These are phyloP conservation scores for Hypoxylon perforatum DNA, from an alignment of 495 filamentous ascomycete species.

Conservation along the genomic window DNA sequence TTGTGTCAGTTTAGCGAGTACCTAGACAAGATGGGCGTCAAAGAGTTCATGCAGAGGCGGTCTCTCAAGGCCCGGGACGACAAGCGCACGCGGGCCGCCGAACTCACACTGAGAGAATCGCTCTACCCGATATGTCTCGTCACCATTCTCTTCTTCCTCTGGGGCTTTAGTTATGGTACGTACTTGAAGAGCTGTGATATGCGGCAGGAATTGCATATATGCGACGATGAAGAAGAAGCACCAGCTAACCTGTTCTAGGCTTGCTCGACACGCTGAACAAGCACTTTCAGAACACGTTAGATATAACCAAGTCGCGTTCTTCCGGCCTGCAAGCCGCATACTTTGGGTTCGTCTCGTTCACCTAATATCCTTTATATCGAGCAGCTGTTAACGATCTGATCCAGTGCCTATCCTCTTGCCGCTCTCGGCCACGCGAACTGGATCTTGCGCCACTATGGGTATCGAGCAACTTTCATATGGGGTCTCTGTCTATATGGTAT, in stretches of 20 bases:
- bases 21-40: conserved; percentile 48
- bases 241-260: conserved; percentile 43
- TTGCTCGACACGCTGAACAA: conserved; percentile 67
- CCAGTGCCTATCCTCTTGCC: conserved; percentile 67
- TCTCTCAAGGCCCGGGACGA: conserved; percentile 56
- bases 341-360: conserved; percentile 45
- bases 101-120: conserved; percentile 69
- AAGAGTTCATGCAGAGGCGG: conserved; percentile 47
- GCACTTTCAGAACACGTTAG: conserved; percentile 54
- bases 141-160: conserved; percentile 84
- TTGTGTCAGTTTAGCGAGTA: conserved; percentile 1
- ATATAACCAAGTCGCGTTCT: conserved; percentile 47
- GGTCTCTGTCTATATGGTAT: conserved; percentile 62
- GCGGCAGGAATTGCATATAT: background rate
- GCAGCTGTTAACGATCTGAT: conserved; percentile 9
- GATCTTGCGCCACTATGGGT: conserved; percentile 73
- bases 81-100: conserved; percentile 64
- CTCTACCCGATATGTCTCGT: conserved; percentile 63
- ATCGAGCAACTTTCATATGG: conserved; percentile 69
- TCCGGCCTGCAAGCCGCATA: conserved; percentile 52
- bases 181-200: background rate
- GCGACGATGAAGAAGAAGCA: background rate
- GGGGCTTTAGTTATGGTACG: conserved; percentile 79
- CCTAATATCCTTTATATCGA: background rate
- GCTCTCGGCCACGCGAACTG: conserved; percentile 72